Evolutionary conservation across 768 basidiomycete genomes (phyloP), one percentile per base, ranked within the genome.

Genomic region (Boletus vermiculosoides): DNA sequence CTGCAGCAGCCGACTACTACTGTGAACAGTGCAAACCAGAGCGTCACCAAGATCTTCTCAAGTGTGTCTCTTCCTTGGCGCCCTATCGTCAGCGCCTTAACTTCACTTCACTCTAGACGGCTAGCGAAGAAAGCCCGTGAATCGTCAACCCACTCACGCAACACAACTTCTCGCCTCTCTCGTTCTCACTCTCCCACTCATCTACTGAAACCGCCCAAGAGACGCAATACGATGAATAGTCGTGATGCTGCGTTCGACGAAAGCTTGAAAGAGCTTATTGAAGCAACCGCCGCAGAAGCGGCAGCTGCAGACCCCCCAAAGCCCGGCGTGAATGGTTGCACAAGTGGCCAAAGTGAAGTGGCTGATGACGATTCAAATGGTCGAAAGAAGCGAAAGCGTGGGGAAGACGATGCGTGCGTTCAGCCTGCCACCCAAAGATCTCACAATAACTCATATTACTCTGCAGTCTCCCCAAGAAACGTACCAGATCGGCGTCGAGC

Each of bases 171-270:
- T 45, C 87, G 87, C 60, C 78, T 84, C 53, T 90, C 87, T 55
- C 88, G 87, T 50, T 90, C 88, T 22, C 88, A 84, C 71, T 91
- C 87, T 25, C 91, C 88, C 3, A 77, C 77, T 10, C 72, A 70
- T 63, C 66, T 80, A 36, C 85, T 84, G 59, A 84, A 85, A 64
- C 80, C 83, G n/a, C 81, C 89, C 40, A 96, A 94, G 75, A 85
- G 92, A 51, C 81, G 97, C 58, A 94, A 92, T 65, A 99, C 97
- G 50, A 96, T 99, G 94, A 98, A 98, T 71, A 95, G 92, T 66
- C 80, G 96, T 55, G 96, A 97, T 71, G 92, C 95, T 16, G 88
- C 87, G 13, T 95, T 94, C 69, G 95, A 96, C 69, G 90, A 94
- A 67, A 92, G 87, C 67, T 70, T 90, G 54, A 87, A 88, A 69